Evolutionary conservation across 139 green algal species (phyloP), one percentile per base, ranked within the genome.

Genomic region (Marvania coccoides): DNA sequence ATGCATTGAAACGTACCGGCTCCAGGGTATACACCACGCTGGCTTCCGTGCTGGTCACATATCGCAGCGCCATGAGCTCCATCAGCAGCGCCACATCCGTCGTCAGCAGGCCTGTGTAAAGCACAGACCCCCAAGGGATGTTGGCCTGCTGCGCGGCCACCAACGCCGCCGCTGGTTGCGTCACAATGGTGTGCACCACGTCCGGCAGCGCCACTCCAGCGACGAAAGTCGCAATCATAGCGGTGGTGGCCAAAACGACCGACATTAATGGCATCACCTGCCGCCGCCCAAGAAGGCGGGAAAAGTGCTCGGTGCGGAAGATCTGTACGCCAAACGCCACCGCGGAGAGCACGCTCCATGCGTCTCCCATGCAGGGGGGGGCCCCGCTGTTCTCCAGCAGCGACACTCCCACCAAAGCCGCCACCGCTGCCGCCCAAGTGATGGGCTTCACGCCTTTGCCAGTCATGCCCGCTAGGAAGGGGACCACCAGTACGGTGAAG

Each of bases 401-500:
- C 9, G 58, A 63, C 3, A 92, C 81, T 0, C 88, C 88, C 1
- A 71, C 33, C 19, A 95, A 38, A 0, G 88, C 87, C 2, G 81
- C 70, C 1, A 76, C 46, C 4, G 74, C 81, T 14, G 73, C 75
- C 5, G 59, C 61, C 83, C 82, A 93, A 1, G 82, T 90, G 37
- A 85, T 12, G 2, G 71, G 68, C 26, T 72, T 73, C 10, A 95
- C 81, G 2, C 76, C 42, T 30, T 69, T 65, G 19, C 88, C 86
- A 19, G 51, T 69, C 4, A 91, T 37, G 29, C 81, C 87, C 14
- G 79, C 83, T 42, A 95, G 57, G 28, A 92, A 60, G 6, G 89
- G 89, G 14, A 95, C 88, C 12, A 83, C 70, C 30, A 95, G 72
- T 2, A 95, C 88, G 12, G 88, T 95, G 69, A 95, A 89, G 1